Conservation (phyloP, 2,329 filamentous ascomycete genomes). For the Cytospora piceae region DNA sequence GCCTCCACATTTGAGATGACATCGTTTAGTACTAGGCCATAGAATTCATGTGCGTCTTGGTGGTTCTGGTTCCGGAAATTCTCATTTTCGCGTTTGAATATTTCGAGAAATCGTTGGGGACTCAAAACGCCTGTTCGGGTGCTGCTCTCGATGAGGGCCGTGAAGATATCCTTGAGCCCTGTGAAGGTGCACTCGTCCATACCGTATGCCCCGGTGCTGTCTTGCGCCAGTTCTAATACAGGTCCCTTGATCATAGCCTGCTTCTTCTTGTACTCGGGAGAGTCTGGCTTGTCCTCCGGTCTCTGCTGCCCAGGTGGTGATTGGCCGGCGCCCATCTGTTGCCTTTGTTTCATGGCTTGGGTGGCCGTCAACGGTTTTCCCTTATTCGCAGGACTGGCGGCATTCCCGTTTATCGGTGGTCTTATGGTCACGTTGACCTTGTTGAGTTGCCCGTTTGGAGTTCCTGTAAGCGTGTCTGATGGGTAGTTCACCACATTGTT, state of each 20-base stretch:
- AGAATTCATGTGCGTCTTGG: conserved; percentile 96
- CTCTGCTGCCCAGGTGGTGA: conserved; percentile 58
- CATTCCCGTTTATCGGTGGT: conserved; percentile 57
- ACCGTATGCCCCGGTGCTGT: conserved; percentile 78
- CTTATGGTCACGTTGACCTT: conserved; percentile 66
- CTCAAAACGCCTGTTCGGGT: conserved; percentile 88
- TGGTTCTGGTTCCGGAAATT: conserved; percentile 98
- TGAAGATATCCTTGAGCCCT: conserved; percentile 93
- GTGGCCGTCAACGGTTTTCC: conserved; percentile 58
- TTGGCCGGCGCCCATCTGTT: conserved; percentile 57
- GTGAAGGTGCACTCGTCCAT: conserved; percentile 97
- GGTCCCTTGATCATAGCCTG: conserved; percentile 68
- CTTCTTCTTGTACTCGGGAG: conserved; percentile 98
- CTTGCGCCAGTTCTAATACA: conserved; percentile 71
- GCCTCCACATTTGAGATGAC: conserved; percentile 92
- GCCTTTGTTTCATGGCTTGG: conserved; percentile 61
- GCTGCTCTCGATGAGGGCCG: conserved; percentile 79
- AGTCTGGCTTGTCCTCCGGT: conserved; percentile 91
- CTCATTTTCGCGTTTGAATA: conserved; percentile 91
- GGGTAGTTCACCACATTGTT: conserved; percentile 94
- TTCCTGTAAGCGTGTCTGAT: conserved; percentile 69
- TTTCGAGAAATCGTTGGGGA: conserved; percentile 89
- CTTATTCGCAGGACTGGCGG: conserved; percentile 45
- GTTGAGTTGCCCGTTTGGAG: conserved; percentile 61
- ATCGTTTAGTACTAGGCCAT: conserved; percentile 93